A percentile compares a stretch with the other conserved stretches of the same genome.
These are phyloP conservation scores for Jacaranda mimosifolia DNA, from an alignment of 257 asterid species.

Conservation along the genomic window DNA sequence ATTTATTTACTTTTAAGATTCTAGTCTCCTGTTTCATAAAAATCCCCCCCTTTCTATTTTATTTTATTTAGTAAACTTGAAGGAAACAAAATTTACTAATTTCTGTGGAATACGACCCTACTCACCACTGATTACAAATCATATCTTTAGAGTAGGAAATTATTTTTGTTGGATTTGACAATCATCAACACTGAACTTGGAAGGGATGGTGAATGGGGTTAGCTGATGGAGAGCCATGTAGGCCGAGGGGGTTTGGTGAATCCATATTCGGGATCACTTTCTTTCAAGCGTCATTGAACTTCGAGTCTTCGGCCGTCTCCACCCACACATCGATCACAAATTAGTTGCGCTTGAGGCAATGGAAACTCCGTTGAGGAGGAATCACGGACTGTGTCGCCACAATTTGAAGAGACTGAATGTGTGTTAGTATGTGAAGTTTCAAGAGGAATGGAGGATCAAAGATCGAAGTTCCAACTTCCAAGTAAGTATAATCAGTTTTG, in stretches of 20 bases:
- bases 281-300: conserved; percentile 67
- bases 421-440: neutral
- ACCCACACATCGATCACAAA: conserved; percentile 62
- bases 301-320: conserved; percentile 61
- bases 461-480: neutral
- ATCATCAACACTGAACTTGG: conserved; percentile 85
- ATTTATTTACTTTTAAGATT: no score
- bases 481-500: neutral
- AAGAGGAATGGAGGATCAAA: conserved; percentile 11
- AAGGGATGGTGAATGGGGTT: conserved; percentile 68
- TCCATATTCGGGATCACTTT: conserved; percentile 63
- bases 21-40: no score
- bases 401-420: conserved; percentile 42
- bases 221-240: conserved; percentile 74
- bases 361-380: conserved; percentile 58
- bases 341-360: conserved; percentile 61
- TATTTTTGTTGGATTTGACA: no score
- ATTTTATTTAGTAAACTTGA: no score
- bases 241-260: conserved; percentile 71
- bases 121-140: no score
- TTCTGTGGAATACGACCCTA: no score
- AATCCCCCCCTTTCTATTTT: no score
- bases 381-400: conserved; percentile 63
- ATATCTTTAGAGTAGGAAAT: no score
- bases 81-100: no score